Evolutionary conservation across 805 yeast genomes (phyloP).

Genomic region (Monosporozyma servazzii): DNA sequence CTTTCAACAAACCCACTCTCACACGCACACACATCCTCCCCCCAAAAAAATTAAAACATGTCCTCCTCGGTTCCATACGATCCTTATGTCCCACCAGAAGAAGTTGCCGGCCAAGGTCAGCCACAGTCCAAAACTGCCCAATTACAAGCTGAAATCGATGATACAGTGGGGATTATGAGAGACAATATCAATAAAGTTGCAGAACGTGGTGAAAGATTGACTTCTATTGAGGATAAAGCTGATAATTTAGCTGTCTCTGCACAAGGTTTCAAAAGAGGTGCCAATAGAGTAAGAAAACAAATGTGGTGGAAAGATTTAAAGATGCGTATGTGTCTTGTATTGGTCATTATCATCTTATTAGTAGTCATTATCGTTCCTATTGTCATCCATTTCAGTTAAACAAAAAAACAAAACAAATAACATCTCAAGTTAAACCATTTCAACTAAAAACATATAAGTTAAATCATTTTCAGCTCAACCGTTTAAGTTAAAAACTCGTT

Average conservation of each 20-base stretch:
- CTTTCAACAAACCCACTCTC: neutral
- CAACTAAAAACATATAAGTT: no score
- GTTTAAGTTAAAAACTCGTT: no score
- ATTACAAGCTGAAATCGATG: conserved; percentile 86
- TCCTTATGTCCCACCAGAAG: conserved; percentile 66
- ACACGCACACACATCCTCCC: neutral
- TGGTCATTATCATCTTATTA: conserved; percentile 68
- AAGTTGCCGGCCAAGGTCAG: conserved; percentile 3
- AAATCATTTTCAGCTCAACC: no score
- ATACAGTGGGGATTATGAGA: conserved; percentile 95
- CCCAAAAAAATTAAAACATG: conserved; percentile 38
- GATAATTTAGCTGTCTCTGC: conserved; percentile 88
- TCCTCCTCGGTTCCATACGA: conserved; percentile 77
- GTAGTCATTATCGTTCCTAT: conserved; percentile 88
- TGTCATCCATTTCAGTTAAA: conserved; percentile 68
- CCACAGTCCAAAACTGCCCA: conserved; percentile 58
- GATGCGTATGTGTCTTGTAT: conserved; percentile 84
- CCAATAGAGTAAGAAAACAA: conserved; percentile 93
- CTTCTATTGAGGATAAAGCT: conserved; percentile 85
- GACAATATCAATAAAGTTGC: conserved; percentile 94
- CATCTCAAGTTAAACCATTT: no score
- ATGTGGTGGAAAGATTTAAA: conserved; percentile 99
- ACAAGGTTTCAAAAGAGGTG: conserved; percentile 91
- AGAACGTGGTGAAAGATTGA: conserved; percentile 86
- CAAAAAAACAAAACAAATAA: neutral